Base-by-base conservation (phyloP, 2,329 filamentous ascomycete species). In the Beauveria asiatica region DNA sequence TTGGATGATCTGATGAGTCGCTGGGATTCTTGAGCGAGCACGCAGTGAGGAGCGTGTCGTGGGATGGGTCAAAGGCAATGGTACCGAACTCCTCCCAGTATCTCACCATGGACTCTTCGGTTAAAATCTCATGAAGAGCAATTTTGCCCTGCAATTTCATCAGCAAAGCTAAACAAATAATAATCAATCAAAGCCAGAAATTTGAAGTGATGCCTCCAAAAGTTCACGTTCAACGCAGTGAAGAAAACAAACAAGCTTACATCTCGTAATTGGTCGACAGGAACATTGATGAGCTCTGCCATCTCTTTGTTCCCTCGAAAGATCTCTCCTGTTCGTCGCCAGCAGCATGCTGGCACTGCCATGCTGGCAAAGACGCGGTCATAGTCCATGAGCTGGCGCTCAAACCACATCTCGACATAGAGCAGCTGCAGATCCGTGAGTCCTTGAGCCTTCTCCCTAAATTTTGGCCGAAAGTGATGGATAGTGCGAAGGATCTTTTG, bases 61-160 rank as follows among this genome's bases (percentile, higher is more conserved):
- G 94, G 10, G 85, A 87, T 61, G 88, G 85, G 70, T 99, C 94
- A 73, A 99, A 99, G 10, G 94, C 95, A 67, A 99, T 97, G 5
- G 92, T 93, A 55, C 93, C 92, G 70, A 99, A 99, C 69, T 99
- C 96, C 74, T 99, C 94, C 94, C 94, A 99, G 70, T 99, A 99
- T 67, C 90, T 90, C 59, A 97, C 94, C 62, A 96, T 84, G 45
- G 92, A 95, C 63, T 96, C 91, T 76, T 99, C 94, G 2, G 91
- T 92, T 49, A 99, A 84, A 64, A 99, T 95, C 72, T 99, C 92
- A 71, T 99, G 94, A 52, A 99, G 83, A 13, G 94, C 90, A 64
- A 97, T 87, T 68, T 95, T 95, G 63, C 94, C 94, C 92, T 96
- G 63, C 44, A 30, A 10, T 7, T n/a, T 30, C 11, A 21, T 42